These are phyloP conservation scores for Fusarium keratoplasticum DNA, from an alignment of 2,329 filamentous ascomycete genomes.

Conservation along the genomic window DNA sequence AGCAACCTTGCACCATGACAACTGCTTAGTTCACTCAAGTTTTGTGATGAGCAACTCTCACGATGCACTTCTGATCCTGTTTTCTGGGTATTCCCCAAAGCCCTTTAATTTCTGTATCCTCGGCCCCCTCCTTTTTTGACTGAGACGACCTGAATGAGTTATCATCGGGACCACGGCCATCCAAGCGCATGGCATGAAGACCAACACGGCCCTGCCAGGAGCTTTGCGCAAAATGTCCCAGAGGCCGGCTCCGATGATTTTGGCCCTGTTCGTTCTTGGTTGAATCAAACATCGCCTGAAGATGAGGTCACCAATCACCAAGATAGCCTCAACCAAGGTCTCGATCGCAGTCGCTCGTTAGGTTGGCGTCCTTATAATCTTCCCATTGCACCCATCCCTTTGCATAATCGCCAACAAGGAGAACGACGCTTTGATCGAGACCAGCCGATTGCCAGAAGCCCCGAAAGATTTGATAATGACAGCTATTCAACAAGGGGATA, in stretches of 20 bases:
- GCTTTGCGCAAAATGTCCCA: background rate
- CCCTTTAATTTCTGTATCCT: background rate
- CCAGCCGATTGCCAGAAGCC: background rate
- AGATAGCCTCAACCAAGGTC: background rate
- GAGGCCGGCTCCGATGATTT: background rate
- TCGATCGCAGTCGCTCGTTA: background rate
- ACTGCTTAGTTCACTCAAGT: background rate
- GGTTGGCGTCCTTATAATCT: conserved; percentile 20
- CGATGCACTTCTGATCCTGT: background rate
- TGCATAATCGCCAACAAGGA: background rate
- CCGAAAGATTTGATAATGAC: background rate
- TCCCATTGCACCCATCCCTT: background rate
- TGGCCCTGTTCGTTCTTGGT: conserved; percentile 23
- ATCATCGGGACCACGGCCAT: background rate
- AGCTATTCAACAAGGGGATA: background rate
- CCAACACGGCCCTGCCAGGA: background rate
- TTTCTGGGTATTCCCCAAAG: background rate
- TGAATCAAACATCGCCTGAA: conserved; percentile 1
- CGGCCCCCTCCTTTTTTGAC: background rate
- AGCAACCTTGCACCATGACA: background rate
- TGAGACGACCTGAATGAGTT: conserved; percentile 11
- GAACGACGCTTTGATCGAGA: background rate
- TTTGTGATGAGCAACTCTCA: background rate
- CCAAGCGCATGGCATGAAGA: background rate
- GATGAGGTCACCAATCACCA: background rate